Conservation (phyloP, 345 rosid species). For the Orychophragmus violaceus region DNA sequence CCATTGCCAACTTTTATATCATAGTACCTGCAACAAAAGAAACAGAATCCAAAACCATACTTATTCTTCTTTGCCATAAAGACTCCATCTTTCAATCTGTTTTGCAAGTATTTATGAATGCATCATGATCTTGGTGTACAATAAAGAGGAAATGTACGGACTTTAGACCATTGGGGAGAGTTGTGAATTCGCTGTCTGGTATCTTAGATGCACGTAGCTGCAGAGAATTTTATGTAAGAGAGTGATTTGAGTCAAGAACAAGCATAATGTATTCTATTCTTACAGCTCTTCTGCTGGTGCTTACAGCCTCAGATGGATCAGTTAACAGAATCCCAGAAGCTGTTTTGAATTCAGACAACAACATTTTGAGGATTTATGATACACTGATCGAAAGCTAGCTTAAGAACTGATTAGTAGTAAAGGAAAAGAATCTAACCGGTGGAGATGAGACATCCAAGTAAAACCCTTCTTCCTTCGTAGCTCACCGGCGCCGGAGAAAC, state of each 20-base stretch:
- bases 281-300: constrained; percentile 96
- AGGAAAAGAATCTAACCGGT: constrained; percentile 34
- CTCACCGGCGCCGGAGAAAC: constrained; percentile 17
- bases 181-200: constrained; percentile 74
- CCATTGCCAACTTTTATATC: constrained; percentile 87
- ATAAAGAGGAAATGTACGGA: constrained; percentile 33
- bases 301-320: constrained; percentile 72
- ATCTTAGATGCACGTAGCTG: constrained; percentile 85
- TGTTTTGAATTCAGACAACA: constrained; percentile 27
- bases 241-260: not conserved
- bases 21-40: constrained; percentile 58
- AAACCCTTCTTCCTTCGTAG: constrained; percentile 49
- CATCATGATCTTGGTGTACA: constrained; percentile 2
- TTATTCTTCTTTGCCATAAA: not conserved
- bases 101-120: not conserved
- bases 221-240: constrained; percentile 19
- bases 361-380: not conserved
- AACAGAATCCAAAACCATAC: constrained; percentile 20
- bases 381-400: not conserved
- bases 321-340: constrained; percentile 42
- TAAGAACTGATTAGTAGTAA: not conserved
- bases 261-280: constrained; percentile 27
- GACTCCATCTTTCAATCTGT: not conserved
- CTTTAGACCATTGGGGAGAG: constrained; percentile 88
- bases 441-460: constrained; percentile 52